Evolutionary conservation across 2,329 filamentous ascomycete genomes (phyloP), one percentile per base, ranked within the genome.

Genomic region (Phyllosticta citrichinensis): DNA sequence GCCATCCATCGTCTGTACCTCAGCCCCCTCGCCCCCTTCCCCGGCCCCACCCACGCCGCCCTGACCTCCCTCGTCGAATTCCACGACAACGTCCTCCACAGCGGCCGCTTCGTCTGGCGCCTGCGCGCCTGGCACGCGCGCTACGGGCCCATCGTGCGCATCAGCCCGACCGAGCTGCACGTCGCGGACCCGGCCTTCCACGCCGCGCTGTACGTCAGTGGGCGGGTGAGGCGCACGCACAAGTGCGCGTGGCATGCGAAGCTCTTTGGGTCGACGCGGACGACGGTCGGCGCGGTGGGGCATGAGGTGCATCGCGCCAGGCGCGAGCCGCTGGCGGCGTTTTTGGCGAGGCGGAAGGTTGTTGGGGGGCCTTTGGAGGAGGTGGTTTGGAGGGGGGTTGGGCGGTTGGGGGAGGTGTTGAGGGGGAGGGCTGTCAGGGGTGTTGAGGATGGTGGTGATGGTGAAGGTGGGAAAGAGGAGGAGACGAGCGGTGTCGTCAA

Each of bases 291-390:
- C 2, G 69, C 70, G 0, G 60, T 62, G 3, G 56, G 58, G 22
- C 69, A 74, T 63, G 68, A 70, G 2, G 58, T 72, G 19, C 73
- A 75, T 63, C 69, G 69, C 19, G 52, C 64, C 11, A 67, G 72
- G 25, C 68, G 69, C 51, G 65, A 64, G 5, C 68, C 73, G 1
- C 59, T 75, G 14, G 70, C 67, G 60, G 69, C 68, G 9, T 75
- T 73, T 66, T 75, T 75, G 62, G 74, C 71, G 11, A 67, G 67
- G 58, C 51, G 62, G 4, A 57, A 62, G 6, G 64, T 71, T 27
- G 58, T 56, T 68, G 12, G 55, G 6, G 14, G 58, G 63, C 47
- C 17, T 4, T 58, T 69, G 12, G 25, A 64, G 6, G 33, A 19
- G 8, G 59, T 56, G 19, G 57, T 51, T 47, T 47, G 4, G 40